Base-by-base conservation (phyloP, 1,139 yeast genomes). In the Barnettozyma hawaiiensis region DNA sequence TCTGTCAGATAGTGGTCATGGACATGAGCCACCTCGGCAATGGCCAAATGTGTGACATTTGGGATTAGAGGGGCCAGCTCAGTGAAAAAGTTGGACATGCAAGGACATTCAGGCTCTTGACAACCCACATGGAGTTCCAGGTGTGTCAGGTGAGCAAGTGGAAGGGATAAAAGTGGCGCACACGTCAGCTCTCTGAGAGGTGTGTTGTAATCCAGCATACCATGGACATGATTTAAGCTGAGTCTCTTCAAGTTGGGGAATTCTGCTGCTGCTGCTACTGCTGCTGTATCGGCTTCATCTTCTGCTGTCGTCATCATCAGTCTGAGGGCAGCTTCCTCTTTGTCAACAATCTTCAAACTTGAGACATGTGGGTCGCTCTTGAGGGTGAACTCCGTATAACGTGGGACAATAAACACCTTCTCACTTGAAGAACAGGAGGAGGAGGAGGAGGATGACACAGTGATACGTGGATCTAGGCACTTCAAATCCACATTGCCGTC, bases 1-100 rank as follows among this genome's bases (percentile, higher is more conserved):
- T 81, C 87, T 20, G 75, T 71, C 31, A 65, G 60, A 37, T 66
- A 65, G 55, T 80, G 86, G 40, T 69, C 69, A 40, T 69, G 63
- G 41, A 63, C 67, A 37, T 62, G 60, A 0, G 72, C 67, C 39
- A 63, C 66, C 49, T 80, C 84, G 3, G 66, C 59, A 3, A 81
- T 50, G 0, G 80, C 65, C 4, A 81, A 49, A n/a, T 63, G 63
- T 3, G 50, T 53, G 18, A 78, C 54, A 1, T 53, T 48, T 0
- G 47, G 45, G 41, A 63, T 51, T 29, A 50, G 45, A 7, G 59
- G 63, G 16, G 63, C 59, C 15, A 71, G 40, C 7, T 55, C 55
- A 14, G 55, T 60, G 4, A 68, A 50, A 47, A 76, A 69, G 5
- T 59, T 64, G 10, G 63, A 62, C 10, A 75, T 52, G 50, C 83